Evolutionary conservation across 2,329 filamentous ascomycete genomes (phyloP).

Genomic region (Orbilia blumenaviensis): DNA sequence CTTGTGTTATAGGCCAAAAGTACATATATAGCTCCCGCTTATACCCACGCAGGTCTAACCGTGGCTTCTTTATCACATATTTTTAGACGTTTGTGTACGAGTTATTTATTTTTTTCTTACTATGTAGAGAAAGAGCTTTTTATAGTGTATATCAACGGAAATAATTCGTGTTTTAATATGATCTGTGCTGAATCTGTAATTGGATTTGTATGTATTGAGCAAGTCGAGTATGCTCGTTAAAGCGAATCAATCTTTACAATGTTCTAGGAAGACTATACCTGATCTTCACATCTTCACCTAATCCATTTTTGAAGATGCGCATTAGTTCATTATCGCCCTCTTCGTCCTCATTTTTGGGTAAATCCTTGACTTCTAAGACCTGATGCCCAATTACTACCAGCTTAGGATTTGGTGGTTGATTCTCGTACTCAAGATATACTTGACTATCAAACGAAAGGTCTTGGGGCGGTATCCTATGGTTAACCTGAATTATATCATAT

Average conservation of each 20-base stretch:
- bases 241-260: not conserved
- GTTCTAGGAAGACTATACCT: conserved; percentile 15
- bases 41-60: conserved; percentile 1
- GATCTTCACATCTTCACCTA: conserved; percentile 38
- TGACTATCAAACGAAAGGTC: conserved; percentile 34
- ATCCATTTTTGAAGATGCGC: conserved; percentile 31
- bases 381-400: conserved; percentile 20
- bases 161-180: not conserved
- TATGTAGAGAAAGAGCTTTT: not conserved
- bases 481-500: conserved; percentile 10
- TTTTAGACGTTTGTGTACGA: conserved; percentile 7
- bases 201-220: not conserved
- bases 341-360: conserved; percentile 21
- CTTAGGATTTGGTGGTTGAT: conserved; percentile 14
- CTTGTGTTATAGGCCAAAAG: not conserved
- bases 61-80: not conserved
- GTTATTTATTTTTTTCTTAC: not conserved
- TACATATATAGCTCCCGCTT: conserved; percentile 1
- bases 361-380: conserved; percentile 21
- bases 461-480: conserved; percentile 12
- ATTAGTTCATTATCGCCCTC: conserved; percentile 31
- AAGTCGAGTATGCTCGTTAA: not conserved
- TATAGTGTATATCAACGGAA: not conserved
- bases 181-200: not conserved
- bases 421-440: conserved; percentile 25